Conservation (phyloP, 2,329 filamentous ascomycete genomes). For the Sphaceloma murrayae region DNA sequence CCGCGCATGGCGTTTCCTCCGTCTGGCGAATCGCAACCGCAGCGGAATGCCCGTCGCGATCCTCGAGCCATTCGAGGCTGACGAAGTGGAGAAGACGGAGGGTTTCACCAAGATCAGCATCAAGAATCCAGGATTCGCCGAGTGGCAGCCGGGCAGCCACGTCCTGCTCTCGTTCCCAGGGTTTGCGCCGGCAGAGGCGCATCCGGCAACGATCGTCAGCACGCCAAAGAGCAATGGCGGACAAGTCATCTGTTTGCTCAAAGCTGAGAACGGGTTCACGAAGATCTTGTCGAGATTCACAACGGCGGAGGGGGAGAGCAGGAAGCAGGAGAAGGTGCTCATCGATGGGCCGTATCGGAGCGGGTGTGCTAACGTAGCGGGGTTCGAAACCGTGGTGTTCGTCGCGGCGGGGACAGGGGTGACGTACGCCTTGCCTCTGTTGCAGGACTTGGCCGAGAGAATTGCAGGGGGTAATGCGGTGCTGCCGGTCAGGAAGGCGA, state of each 20-base stretch:
- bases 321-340: constrained; percentile 16
- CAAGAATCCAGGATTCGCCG: constrained; percentile 28
- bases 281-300: constrained; percentile 23
- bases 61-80: constrained; percentile 22
- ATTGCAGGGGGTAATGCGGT: constrained; percentile 17
- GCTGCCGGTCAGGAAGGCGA: constrained; percentile 21
- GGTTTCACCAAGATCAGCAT: constrained; percentile 32
- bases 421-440: constrained; percentile 24
- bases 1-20: constrained; percentile 24
- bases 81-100: constrained; percentile 21
- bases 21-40: constrained; percentile 29
- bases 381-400: constrained; percentile 24
- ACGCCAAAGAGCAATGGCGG: constrained; percentile 23
- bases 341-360: constrained; percentile 25
- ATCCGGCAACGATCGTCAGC: constrained; percentile 26
- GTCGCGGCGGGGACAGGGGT: constrained; percentile 25
- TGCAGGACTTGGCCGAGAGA: constrained; percentile 24
- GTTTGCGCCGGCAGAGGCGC: constrained; percentile 24
- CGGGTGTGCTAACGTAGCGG: constrained; percentile 22
- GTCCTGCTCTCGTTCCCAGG: constrained; percentile 24
- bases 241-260: constrained; percentile 25
- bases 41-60: constrained; percentile 18
- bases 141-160: constrained; percentile 28
- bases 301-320: constrained; percentile 20
- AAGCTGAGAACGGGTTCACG: constrained; percentile 25